Conservation (phyloP, 345 rosid species). For the Populus simonii region DNA sequence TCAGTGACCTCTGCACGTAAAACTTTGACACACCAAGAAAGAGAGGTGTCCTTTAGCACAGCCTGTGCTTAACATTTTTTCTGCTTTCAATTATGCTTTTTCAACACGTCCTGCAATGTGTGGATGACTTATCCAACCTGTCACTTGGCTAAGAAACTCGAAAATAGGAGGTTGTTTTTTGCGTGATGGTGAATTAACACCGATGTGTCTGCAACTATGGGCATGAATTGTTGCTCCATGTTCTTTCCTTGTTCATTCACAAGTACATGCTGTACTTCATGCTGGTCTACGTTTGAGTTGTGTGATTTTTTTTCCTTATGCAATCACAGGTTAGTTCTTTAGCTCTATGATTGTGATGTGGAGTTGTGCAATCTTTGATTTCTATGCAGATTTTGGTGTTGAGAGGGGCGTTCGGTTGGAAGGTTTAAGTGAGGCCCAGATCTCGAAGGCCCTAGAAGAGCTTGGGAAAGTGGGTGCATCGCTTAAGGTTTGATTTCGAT, state of each 20-base stretch:
- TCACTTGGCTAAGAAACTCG: not conserved
- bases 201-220: too few relatives aligned
- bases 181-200: not conserved
- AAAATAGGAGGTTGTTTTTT: not conserved
- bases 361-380: not conserved
- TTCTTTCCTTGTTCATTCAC: not conserved
- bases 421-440: conserved; percentile 54
- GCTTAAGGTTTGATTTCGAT: conserved; percentile 41
- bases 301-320: too few relatives aligned
- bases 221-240: not conserved
- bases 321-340: not conserved
- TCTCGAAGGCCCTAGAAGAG: conserved; percentile 60
- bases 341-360: not conserved
- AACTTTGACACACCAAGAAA: too few relatives aligned
- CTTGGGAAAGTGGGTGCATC: conserved; percentile 53
- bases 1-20: too few relatives aligned
- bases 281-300: not conserved
- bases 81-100: not conserved
- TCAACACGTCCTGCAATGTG: not conserved
- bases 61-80: not conserved
- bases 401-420: conserved; percentile 65
- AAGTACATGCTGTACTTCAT: not conserved
- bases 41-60: not conserved
- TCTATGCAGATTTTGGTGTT: conserved; percentile 55
- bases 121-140: not conserved